Evolutionary conservation across 2,329 filamentous ascomycete genomes (phyloP), one percentile per base, ranked within the genome.

Genomic region (Calonectria crousiana): DNA sequence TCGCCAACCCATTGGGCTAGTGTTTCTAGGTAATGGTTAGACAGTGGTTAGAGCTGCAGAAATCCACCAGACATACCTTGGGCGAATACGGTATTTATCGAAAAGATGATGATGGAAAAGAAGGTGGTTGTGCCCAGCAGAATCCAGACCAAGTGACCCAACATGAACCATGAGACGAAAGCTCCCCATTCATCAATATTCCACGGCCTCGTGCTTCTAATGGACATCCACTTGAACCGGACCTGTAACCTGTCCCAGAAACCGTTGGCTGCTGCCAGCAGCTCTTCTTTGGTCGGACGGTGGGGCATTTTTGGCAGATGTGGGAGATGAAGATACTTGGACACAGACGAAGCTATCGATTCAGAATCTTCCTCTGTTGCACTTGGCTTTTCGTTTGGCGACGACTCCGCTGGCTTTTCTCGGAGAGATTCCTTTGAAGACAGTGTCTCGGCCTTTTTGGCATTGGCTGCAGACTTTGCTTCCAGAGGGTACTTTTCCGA

Each of bases 101-200:
- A 92, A 78, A 98, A 91, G 69, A 99, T 98, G 23, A 96, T 86
- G 70, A 98, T 87, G 6, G 96, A 98, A 84, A 98, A 95, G 85
- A 99, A 99, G 0, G 97, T 98, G 0, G 97, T 99, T 0, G 97
- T 99, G 69, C 97, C 97, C 36, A 98, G 90, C n/a, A 98, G 90
- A 79, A 99, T 92, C 97, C 97, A 99, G 14, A 98, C 91, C 11
- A 99, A 88, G 84, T 99, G 97, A 0, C 96, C 97, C 69, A 98
- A 89, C 75, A 98, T 90, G 76, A 99, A 94, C 96, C 96, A 98
- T 2, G 97, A 98, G 68, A 90, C 92, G 76, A 99, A 96, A 5
- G 97, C 97, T 58, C 95, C 95, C 88, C 98, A 98, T 86, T 99
- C 97, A 84, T 99, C 97, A 28, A 93, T 91, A 84, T 98, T 99